Base-by-base conservation (phyloP, 163 green algal genomes). In the Scenedesmus sp. region DNA sequence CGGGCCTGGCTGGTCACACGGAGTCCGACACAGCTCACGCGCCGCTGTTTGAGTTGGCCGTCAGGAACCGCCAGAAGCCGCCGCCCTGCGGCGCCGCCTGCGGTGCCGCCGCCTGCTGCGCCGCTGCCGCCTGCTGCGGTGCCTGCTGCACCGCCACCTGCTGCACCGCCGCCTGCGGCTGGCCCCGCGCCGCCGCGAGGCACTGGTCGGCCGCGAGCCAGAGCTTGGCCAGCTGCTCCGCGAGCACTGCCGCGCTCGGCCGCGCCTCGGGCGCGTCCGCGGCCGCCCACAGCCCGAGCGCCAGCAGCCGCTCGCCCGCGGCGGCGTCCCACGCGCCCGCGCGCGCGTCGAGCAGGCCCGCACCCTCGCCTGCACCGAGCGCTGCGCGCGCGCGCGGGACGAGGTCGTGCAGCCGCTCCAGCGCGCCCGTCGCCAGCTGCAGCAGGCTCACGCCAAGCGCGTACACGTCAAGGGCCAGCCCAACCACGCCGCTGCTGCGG, bases 381-480 rank as follows among this genome's bases (percentile, higher is more conserved):
- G 26, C 70, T 28, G 29, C 70, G 26, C 56, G 47, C 31, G 62
- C 47, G 57, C 71, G 57, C 13, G 44, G 71, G 57, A 70, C 18
- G 3, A 79, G 57, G 1, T 62, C 57, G 11, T 44, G 18, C n/a
- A 79, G n/a, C 2, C 71, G 54, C 54, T 79, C 71, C 29, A 62
- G 28, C 73, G 72, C 33, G 26, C 73, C 73, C 7, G 45, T 73
- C 20, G 73, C 62, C 31, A 81, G 60, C 73, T 81, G 73, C 62
- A 81, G 62, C 31, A 81, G 50, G 4, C 60, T 66, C 60, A 81
- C 73, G 22, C 73, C 73, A 9, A 81, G 60, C 26, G 73, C 73
- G 33, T 81, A 81, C 22, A 73, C 73, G 31, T 81, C 73, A n/a
- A n/a, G 34, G 22, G 64, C 56, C 3, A 73, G 11, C 42, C 45